Conservation (phyloP, 768 basidiomycete genomes). For the Rhodotorula kratochvilovae region DNA sequence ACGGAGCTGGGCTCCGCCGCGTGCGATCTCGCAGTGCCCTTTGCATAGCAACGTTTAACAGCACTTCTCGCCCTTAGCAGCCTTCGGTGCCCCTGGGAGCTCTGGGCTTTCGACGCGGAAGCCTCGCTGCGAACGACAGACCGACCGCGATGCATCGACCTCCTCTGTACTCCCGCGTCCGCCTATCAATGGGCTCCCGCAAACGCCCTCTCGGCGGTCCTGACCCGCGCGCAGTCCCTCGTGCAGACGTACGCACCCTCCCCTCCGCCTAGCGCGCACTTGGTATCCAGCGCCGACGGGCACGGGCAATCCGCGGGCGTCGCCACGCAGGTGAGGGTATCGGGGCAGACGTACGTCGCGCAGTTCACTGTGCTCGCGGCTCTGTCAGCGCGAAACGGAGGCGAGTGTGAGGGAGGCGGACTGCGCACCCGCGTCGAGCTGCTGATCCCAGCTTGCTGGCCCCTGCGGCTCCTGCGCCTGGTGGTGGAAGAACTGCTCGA, state of each 20-base stretch:
- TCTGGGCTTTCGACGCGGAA: too few species aligned
- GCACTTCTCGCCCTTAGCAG: too few species aligned
- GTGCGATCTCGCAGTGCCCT: too few species aligned
- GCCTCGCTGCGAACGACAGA: too few species aligned
- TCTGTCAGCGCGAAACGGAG: neutral
- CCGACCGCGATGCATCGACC: too few species aligned
- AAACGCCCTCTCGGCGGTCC: neutral
- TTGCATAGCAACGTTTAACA: too few species aligned
- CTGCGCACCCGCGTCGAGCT: constrained; percentile 4
- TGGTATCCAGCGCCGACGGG: neutral
- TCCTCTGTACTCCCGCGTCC: too few species aligned
- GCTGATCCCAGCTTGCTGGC: neutral
- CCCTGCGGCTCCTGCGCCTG: neutral
- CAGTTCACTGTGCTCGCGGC: neutral
- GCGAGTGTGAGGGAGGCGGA: neutral
- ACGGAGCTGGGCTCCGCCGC: too few species aligned
- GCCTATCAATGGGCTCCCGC: neutral
- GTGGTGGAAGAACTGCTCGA: constrained; percentile 33
- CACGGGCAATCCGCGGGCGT: constrained; percentile 20
- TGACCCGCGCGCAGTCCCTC: constrained; percentile 20
- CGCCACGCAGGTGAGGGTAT: constrained; percentile 6
- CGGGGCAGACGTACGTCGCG: constrained; percentile 11
- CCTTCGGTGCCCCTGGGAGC: too few species aligned
- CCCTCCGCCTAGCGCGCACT: neutral
- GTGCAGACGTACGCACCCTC: constrained; percentile 20